These are phyloP conservation scores for Centrapalus pauciflorus DNA, from an alignment of 129 eudicot genomes.

Conservation along the genomic window DNA sequence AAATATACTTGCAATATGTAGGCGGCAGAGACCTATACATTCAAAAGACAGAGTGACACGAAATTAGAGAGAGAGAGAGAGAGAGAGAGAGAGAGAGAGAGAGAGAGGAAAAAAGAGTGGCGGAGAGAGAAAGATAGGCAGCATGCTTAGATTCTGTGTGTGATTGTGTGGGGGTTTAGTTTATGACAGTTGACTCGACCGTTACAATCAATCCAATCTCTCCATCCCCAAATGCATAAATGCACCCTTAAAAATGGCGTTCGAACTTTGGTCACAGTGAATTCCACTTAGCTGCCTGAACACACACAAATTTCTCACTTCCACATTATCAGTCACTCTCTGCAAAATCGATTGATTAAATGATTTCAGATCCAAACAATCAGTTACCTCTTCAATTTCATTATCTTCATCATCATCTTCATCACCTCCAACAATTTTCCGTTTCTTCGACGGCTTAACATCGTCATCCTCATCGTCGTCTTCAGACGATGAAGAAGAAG, in stretches of 20 bases:
- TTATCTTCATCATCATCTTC: slow-evolving; percentile 29
- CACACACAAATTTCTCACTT: slow-evolving; percentile 3
- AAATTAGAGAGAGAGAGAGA: slow-evolving; percentile 23
- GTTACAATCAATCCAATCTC: slow-evolving; percentile 37
- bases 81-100: slow-evolving; percentile 37
- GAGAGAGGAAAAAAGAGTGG: slow-evolving; percentile 24
- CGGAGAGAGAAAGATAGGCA: slow-evolving; percentile 45
- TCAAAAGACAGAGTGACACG: slow-evolving; percentile 16
- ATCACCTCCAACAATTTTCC: slow-evolving; percentile 38
- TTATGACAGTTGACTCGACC: slow-evolving; percentile 78
- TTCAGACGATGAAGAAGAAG: slow-evolving; percentile 8
- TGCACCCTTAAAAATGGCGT: slow-evolving; percentile 7
- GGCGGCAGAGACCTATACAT: slow-evolving; percentile 12
- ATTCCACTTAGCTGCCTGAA: slow-evolving; percentile 43
- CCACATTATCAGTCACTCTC: slow-evolving; percentile 1
- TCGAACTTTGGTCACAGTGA: slow-evolving; percentile 30
- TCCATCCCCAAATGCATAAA: slow-evolving; percentile 1
- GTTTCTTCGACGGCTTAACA: slow-evolving; percentile 49
- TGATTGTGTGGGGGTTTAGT: slow-evolving; percentile 74
- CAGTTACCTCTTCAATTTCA: slow-evolving; percentile 44
- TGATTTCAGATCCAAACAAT: slow-evolving; percentile 29
- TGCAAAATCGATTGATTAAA: not conserved
- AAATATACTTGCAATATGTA: not conserved
- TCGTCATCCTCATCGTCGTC: slow-evolving; percentile 17
- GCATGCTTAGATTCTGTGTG: slow-evolving; percentile 71